Percentiles rank a stretch among this genome's conserved stretches.
Evolutionary conservation across 176 grass and related monocot species (phyloP).

Genomic region (Dendrocalamus sinicus): DNA sequence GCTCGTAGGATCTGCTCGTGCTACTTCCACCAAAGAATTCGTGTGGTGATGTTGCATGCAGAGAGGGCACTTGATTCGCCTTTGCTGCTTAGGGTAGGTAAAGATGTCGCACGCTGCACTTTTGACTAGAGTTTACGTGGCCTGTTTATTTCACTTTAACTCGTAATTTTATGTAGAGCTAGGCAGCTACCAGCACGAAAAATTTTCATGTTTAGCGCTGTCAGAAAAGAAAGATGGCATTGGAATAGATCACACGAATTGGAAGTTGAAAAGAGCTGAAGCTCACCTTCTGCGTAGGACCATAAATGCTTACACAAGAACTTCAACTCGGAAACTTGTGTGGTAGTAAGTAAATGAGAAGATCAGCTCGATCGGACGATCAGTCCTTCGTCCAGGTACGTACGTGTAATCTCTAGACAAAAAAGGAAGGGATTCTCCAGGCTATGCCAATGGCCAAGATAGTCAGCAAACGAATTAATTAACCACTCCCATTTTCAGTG

Average conservation of each 20-base stretch:
- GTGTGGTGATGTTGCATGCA: neutral
- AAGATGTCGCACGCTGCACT: neutral
- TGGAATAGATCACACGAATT: no score
- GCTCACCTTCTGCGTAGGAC: neutral
- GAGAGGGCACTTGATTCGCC: neutral
- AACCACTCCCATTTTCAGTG: neutral
- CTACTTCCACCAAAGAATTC: neutral
- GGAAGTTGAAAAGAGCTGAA: neutral
- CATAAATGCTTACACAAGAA: neutral
- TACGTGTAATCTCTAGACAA: neutral
- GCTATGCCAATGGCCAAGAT: neutral
- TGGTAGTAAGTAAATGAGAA: neutral
- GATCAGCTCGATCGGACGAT: neutral
- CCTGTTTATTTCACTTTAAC: neutral
- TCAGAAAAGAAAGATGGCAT: neutral
- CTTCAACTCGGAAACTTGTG: neutral
- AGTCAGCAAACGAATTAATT: neutral
- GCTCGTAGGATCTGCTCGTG: neutral
- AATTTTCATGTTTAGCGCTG: neutral
- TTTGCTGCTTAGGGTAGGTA: neutral
- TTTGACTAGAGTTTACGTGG: neutral
- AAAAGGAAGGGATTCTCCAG: neutral
- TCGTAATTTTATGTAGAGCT: neutral
- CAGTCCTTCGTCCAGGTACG: neutral
- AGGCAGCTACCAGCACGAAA: neutral